Base-by-base conservation (phyloP, 345 rosid species). In the Litchi chinensis region DNA sequence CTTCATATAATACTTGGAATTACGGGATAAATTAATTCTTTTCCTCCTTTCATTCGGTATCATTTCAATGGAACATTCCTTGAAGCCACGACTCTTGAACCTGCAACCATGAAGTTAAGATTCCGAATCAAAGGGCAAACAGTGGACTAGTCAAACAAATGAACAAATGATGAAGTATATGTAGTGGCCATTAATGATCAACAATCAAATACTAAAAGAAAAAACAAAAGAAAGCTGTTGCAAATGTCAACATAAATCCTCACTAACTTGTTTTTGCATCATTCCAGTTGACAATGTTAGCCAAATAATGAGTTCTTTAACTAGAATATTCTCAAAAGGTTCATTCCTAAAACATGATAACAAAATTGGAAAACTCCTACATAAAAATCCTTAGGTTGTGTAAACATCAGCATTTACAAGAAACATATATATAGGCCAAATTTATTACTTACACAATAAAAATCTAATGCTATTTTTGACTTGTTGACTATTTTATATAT, bases 71-170 rank as follows among this genome's bases (percentile, higher is more conserved):
- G 91, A 84, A 74, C 98, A 92, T 80, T 93, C 95, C 5, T 82
- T 60, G 87, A 92, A 95, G 68, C 97, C 99, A 0, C 98, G 95
- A 74, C 96, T 86, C 48, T 86, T 91, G 73, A 92, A 92, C 97
- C 97, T 92, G 84, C 41, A 76, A 73, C 32, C 78, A 70, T 70
- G 52, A 68, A 63, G 32, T 37, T 19, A 8, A 28, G 54, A 48
- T 10, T 76, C 66, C 66, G 19, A 22, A 24, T 64, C 71, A 48
- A 39, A 22, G 1, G 8, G 8, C 40, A 10, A 28, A 57, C 70
- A 54, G 24, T 7, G 63, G 24, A 21, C 21, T 28, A 48, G 66
- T 46, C 57, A 28, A 39, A 32, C 19, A 44, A 16, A 46, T 46
- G 52, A 46, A 11, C 12, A 32, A 32, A 46, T 1, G 8, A 6